A percentile compares a stretch with the other conserved stretches of the same genome.
Conservation (phyloP, 257 asterid species). For the Ajuga chamaepitys region DNA sequence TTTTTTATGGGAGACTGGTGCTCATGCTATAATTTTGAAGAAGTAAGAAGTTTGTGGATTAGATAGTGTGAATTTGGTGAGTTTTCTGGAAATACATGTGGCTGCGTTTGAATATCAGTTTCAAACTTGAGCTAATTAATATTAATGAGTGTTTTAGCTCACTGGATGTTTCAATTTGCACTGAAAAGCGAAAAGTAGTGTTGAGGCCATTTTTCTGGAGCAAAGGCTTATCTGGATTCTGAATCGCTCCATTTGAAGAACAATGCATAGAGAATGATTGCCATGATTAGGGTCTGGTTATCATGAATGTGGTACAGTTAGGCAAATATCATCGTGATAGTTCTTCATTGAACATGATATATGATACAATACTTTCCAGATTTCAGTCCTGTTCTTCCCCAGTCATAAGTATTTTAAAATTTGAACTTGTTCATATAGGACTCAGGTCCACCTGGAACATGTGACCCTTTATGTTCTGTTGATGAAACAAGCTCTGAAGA, state of each 20-base stretch:
- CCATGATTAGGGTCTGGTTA: not conserved
- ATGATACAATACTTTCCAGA: not conserved
- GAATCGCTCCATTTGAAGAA: not conserved
- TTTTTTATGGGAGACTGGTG: too few relatives aligned
- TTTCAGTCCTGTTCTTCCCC: not conserved
- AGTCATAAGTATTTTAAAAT: not conserved
- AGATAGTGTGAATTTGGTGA: not conserved
- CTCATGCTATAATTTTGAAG: not conserved
- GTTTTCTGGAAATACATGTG: not conserved
- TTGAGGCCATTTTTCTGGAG: not conserved
- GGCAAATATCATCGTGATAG: not conserved
- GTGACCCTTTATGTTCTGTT: conserved; percentile 93
- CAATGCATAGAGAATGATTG: not conserved
- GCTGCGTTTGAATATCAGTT: not conserved
- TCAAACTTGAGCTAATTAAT: not conserved
- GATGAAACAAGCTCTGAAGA: conserved; percentile 81
- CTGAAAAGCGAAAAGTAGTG: not conserved
- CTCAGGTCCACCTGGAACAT: conserved; percentile 50
- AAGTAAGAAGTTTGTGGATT: not conserved
- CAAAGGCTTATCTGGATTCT: not conserved
- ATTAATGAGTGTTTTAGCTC: not conserved
- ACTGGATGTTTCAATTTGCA: not conserved
- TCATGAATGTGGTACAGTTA: conserved; percentile 7
- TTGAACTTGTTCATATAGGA: conserved; percentile 25
- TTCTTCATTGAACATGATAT: not conserved